Evolutionary conservation across 192 early-diverging fungal genomes (phyloP).

Genomic region (Phlyctochytrium arcticum): DNA sequence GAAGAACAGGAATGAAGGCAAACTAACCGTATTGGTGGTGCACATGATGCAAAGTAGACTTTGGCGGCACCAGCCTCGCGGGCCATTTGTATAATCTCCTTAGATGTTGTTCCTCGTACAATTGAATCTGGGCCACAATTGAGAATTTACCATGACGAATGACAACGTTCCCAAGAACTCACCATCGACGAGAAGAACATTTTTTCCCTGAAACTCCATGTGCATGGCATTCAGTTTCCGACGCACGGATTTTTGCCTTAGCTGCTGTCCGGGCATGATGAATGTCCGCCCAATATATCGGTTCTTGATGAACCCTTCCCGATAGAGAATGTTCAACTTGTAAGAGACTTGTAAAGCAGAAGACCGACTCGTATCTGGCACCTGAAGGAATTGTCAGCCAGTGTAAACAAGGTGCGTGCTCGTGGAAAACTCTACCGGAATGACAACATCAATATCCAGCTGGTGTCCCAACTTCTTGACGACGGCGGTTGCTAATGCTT

Average conservation of each 20-base stretch:
- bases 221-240: slow-evolving; percentile 99
- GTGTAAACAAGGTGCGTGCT: not conserved
- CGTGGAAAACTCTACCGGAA: slow-evolving; percentile 67
- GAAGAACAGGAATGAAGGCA: too few relatives aligned
- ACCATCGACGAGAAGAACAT: slow-evolving; percentile 97
- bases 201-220: slow-evolving; percentile 92
- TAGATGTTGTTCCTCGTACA: slow-evolving; percentile 98
- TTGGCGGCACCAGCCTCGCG: slow-evolving; percentile 97
- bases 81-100: slow-evolving; percentile 99
- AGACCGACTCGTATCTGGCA: slow-evolving; percentile 93
- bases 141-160: not conserved
- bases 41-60: slow-evolving; percentile 98
- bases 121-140: slow-evolving; percentile 77
- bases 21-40: slow-evolving; percentile 87
- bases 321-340: slow-evolving; percentile 83
- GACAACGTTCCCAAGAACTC: not conserved
- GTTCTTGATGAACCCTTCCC: slow-evolving; percentile 99
- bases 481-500: slow-evolving; percentile 86
- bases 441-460: slow-evolving; percentile 94
- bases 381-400: slow-evolving; percentile 33
- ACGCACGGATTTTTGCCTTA: slow-evolving; percentile 75
- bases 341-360: slow-evolving; percentile 91
- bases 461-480: slow-evolving; percentile 65
- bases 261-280: slow-evolving; percentile 96
- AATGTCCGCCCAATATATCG: slow-evolving; percentile 98